These are phyloP conservation scores for Panus rudis DNA, from an alignment of 768 basidiomycete species.

Conservation along the genomic window DNA sequence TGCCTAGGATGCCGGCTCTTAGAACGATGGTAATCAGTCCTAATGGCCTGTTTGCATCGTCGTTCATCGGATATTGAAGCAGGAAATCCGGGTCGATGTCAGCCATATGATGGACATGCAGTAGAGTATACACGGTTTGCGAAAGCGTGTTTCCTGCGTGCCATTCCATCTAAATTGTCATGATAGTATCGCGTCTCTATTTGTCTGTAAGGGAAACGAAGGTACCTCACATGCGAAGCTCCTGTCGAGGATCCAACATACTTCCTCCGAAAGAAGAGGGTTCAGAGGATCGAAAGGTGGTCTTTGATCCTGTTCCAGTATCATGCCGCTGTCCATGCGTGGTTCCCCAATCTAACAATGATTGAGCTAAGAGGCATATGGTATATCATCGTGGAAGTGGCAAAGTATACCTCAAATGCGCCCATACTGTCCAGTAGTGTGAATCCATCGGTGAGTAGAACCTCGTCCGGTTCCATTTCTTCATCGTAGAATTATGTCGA, in stretches of 20 bases:
- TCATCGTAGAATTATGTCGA: background rate
- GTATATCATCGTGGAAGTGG: constrained; percentile 5
- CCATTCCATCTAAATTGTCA: constrained; percentile 67
- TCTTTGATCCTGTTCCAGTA: constrained; percentile 31
- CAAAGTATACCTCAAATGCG: constrained; percentile 65
- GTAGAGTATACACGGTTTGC: constrained; percentile 76
- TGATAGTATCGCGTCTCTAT: constrained; percentile 10
- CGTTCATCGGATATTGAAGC: constrained; percentile 13
- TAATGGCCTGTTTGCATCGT: constrained; percentile 43
- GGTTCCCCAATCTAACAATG: constrained; percentile 75
- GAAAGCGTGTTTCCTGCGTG: constrained; percentile 79
- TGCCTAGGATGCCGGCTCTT: constrained; percentile 54
- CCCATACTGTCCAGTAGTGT: constrained; percentile 89
- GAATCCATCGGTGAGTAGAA: constrained; percentile 65
- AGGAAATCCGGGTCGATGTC: constrained; percentile 54
- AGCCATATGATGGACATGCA: constrained; percentile 60
- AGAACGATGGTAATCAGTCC: constrained; percentile 66
- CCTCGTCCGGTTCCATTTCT: constrained; percentile 59
- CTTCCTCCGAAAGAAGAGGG: constrained; percentile 65
- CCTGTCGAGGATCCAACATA: constrained; percentile 85
- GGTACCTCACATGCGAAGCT: constrained; percentile 73
- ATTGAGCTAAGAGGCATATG: background rate
- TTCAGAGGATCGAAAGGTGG: constrained; percentile 57
- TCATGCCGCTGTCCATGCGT: constrained; percentile 78
- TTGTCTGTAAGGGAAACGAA: constrained; percentile 5